Conservation (phyloP, 805 yeast genomes). For the Saccharomyces paradoxus region DNA sequence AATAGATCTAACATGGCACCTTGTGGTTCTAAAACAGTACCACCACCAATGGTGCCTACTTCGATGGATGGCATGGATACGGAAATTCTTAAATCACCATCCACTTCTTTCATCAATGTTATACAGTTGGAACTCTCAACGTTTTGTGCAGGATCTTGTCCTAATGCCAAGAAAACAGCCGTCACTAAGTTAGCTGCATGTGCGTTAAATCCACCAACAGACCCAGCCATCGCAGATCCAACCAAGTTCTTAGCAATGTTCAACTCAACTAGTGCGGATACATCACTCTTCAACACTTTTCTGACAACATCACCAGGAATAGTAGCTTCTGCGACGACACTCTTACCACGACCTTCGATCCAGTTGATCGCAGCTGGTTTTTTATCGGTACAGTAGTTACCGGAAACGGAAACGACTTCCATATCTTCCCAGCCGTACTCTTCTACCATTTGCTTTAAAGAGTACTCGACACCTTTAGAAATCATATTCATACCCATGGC, state of each 20-base stretch:
- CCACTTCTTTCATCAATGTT: conserved; percentile 78
- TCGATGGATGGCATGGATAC: conserved; percentile 99
- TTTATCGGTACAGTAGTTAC: conserved; percentile 96
- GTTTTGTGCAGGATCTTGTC: conserved; percentile 99
- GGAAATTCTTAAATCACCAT: conserved; percentile 79
- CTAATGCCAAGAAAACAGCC: conserved; percentile 88
- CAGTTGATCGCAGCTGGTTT: conserved; percentile 98
- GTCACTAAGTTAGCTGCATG: conserved; percentile 96
- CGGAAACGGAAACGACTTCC: conserved; percentile 87
- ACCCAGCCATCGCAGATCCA: conserved; percentile 98
- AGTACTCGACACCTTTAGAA: conserved; percentile 90
- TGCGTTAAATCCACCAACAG: conserved; percentile 96
- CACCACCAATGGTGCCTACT: conserved; percentile 99
- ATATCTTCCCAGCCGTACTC: conserved; percentile 91
- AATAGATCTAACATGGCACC: conserved; percentile 89
- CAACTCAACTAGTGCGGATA: conserved; percentile 82
- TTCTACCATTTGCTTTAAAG: conserved; percentile 75
- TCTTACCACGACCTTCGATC: conserved; percentile 99
- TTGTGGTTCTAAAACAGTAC: conserved; percentile 95
- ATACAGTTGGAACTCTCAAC: conserved; percentile 97
- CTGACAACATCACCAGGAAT: conserved; percentile 75
- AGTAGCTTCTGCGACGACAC: conserved; percentile 92
- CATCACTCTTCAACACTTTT: conserved; percentile 83
- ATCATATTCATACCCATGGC: conserved; percentile 99
- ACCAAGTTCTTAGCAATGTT: conserved; percentile 83